These are phyloP conservation scores for Xylaria sp. DNA, from an alignment of 2,329 filamentous ascomycete species.

Conservation along the genomic window DNA sequence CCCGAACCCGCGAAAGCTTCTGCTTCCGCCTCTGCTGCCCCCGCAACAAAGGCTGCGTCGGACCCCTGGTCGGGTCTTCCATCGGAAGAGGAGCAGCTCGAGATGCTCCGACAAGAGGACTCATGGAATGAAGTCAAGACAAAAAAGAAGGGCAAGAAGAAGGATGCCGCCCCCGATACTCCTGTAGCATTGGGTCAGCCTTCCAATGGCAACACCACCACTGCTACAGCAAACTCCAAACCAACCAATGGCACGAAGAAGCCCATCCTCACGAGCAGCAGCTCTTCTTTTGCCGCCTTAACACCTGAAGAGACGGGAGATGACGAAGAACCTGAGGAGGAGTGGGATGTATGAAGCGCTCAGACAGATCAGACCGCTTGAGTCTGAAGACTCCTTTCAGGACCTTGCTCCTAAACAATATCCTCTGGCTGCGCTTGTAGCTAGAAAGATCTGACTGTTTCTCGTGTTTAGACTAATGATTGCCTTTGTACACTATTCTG, in stretches of 20 bases:
- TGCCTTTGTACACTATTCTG: conserved; percentile 45
- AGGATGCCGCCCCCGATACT: conserved; percentile 54
- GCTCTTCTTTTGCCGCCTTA: conserved; percentile 50
- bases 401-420: conserved; percentile 21
- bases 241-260: conserved; percentile 47
- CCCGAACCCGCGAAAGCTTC: conserved; percentile 48
- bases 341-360: conserved; percentile 51
- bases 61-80: conserved; percentile 64
- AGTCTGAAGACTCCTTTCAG: conserved; percentile 6
- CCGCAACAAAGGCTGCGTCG: conserved; percentile 48
- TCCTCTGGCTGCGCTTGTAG: background rate
- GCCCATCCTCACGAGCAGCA: conserved; percentile 48
- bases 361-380: conserved; percentile 17
- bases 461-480: conserved; percentile 37
- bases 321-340: conserved; percentile 49
- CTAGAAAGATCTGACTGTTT: conserved; percentile 25
- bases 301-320: conserved; percentile 49
- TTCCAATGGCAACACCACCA: conserved; percentile 37
- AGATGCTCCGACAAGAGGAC: conserved; percentile 64
- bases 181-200: conserved; percentile 40
- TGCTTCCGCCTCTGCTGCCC: conserved; percentile 47
- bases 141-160: conserved; percentile 57
- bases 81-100: conserved; percentile 72
- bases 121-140: conserved; percentile 69
- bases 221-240: conserved; percentile 39